Percentiles rank a stretch among this genome's conserved stretches.
Evolutionary conservation across 139 green algal species (phyloP).

Genomic region (Zygnema cylindricum): DNA sequence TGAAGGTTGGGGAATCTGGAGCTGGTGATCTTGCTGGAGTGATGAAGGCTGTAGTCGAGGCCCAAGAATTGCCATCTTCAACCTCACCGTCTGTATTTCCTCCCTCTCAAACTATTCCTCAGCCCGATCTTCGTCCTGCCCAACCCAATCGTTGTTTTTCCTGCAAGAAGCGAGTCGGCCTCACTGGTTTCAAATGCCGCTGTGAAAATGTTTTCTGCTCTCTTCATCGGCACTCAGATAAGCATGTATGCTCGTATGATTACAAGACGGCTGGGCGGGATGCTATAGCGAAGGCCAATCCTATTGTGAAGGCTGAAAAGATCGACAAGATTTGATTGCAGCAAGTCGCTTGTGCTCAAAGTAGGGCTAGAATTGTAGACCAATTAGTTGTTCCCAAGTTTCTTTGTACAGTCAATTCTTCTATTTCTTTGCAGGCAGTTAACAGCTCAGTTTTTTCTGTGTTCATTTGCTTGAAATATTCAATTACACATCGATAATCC

Average conservation of each 20-base stretch:
- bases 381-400: background rate
- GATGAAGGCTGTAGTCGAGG: background rate
- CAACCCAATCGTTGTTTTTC: constrained; percentile 57
- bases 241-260: constrained; percentile 84
- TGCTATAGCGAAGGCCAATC: constrained; percentile 70
- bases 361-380: constrained; percentile 12
- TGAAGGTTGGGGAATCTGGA: background rate
- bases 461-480: no score
- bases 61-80: background rate
- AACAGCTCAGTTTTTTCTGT: no score
- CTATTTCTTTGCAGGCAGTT: background rate
- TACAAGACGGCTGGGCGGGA: constrained; percentile 77
- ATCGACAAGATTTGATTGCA: constrained; percentile 63
- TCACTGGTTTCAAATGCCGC: constrained; percentile 90
- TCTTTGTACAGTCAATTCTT: background rate
- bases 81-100: background rate
- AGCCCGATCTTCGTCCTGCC: background rate
- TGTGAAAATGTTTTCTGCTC: constrained; percentile 82
- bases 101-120: background rate
- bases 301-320: constrained; percentile 65
- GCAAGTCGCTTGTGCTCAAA: background rate
- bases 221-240: constrained; percentile 83
- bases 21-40: background rate
- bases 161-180: constrained; percentile 76
- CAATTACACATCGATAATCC: no score